These are phyloP conservation scores for Tylopilus sp. DNA, from an alignment of 768 basidiomycete species.

Conservation along the genomic window DNA sequence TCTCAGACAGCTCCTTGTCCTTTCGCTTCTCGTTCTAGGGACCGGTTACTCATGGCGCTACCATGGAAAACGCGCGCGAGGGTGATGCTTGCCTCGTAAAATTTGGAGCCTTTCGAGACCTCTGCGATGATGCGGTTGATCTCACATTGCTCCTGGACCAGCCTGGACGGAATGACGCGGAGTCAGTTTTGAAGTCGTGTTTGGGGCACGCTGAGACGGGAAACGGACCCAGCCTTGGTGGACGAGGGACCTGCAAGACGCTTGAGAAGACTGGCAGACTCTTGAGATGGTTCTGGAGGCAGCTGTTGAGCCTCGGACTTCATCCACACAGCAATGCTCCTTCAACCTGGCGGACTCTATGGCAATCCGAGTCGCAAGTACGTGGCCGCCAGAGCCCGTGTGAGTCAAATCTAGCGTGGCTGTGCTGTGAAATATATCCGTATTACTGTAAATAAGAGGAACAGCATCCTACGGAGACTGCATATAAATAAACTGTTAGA, in stretches of 20 bases:
- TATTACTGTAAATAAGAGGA: not conserved
- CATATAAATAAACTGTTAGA: not conserved
- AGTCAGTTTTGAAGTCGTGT: slow-evolving; percentile 8
- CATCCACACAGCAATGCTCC: slow-evolving; percentile 13
- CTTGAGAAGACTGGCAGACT: slow-evolving; percentile 65
- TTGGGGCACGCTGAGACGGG: slow-evolving; percentile 23
- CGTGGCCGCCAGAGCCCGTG: too few relatives aligned
- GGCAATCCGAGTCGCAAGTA: too few relatives aligned
- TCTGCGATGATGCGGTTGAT: slow-evolving; percentile 89
- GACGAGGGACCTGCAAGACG: slow-evolving; percentile 87
- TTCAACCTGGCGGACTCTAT: not conserved
- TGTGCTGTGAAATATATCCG: not conserved
- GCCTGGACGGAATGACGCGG: slow-evolving; percentile 34
- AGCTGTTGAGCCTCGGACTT: slow-evolving; percentile 16
- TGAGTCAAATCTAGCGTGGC: too few relatives aligned
- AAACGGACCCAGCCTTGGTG: slow-evolving; percentile 78
- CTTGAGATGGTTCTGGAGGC: slow-evolving; percentile 46
- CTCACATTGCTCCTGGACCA: slow-evolving; percentile 75
- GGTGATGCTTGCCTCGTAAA: slow-evolving; percentile 63
- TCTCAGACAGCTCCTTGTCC: slow-evolving; percentile 78
- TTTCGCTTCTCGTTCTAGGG: slow-evolving; percentile 86
- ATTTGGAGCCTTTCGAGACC: slow-evolving; percentile 90
- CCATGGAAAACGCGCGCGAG: not conserved
- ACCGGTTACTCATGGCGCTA: slow-evolving; percentile 1
- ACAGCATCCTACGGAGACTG: not conserved